phyloP scores from a whole-genome alignment of 202 grass and related monocot species.

The Alloteropsis angusta region DNA sequence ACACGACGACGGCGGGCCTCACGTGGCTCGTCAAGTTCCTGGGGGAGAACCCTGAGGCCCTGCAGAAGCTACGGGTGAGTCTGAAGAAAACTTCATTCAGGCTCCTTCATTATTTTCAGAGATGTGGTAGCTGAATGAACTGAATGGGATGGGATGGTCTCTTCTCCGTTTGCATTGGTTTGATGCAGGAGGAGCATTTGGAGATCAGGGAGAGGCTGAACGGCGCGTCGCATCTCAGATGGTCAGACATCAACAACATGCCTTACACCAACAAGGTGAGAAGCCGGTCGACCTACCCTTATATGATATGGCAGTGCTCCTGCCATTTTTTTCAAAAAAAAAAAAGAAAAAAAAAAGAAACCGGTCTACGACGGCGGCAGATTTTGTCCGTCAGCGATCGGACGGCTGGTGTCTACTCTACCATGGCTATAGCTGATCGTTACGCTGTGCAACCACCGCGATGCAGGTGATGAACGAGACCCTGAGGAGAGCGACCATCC shows the following conservation, averaged over 20 bases:
- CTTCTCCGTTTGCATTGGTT: background rate
- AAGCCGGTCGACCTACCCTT: too few species aligned
- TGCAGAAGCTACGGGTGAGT: slow-evolving; percentile 39
- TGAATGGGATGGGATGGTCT: background rate
- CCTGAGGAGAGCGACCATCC: slow-evolving; percentile 58
- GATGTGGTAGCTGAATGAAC: background rate
- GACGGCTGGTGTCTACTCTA: too few species aligned
- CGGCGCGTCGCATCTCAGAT: slow-evolving; percentile 14
- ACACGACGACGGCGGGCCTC: slow-evolving; percentile 55
- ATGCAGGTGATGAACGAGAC: slow-evolving; percentile 54
- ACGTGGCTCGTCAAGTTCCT: slow-evolving; percentile 74
- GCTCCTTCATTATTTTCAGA: too few species aligned
- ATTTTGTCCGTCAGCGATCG: too few species aligned
- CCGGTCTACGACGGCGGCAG: too few species aligned
- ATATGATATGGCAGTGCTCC: too few species aligned
- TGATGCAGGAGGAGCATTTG: slow-evolving; percentile 46
- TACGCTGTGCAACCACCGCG: too few species aligned
- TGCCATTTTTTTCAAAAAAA: too few species aligned
- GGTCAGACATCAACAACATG: slow-evolving; percentile 51
- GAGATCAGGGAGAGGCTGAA: slow-evolving; percentile 28
- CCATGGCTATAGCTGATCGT: too few species aligned
- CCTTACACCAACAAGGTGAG: slow-evolving; percentile 59
- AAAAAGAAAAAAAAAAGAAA: too few species aligned
- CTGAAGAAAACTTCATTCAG: background rate
- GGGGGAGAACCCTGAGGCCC: slow-evolving; percentile 40